Base-by-base conservation (phyloP, 225 moss, liverwort and hornwort species). In the Pseudoscleropodium purum region DNA sequence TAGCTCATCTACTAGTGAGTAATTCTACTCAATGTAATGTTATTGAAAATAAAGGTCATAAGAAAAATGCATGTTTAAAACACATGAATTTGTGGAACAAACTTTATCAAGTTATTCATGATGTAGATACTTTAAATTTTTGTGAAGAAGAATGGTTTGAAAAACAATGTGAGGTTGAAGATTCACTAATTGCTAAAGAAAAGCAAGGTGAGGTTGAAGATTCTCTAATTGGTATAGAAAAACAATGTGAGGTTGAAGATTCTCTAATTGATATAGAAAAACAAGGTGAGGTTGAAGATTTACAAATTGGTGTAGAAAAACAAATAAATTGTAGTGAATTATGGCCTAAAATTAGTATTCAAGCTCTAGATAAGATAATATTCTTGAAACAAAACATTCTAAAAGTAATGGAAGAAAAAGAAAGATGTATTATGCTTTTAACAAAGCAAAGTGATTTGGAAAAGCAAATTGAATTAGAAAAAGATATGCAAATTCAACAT, bases 31-130 rank as follows among this genome's bases (percentile, higher is more conserved):
- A 92, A 81, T 87, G 91, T 45, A n/a, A 87, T 66, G 25, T 69
- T 29, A 37, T 87, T 41, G 67, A 89, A 59, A 62, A 30, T 29
- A 29, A 23, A 14, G 18, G 7, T 87, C 75, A 60, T 67, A 49
- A 37, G 6, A 62, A 10, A 84, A 54, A 34, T 15, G 20, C 10
- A 13, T 89, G 30, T 75, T 73, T 79, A 66, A 21, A 91, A 34
- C 89, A 92, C 18, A 87, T 89, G 75, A 61, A 66, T 67, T 74
- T 92, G 23, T 92, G 92, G 92, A 89, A 89, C 37, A 61, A 90
- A 68, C 81, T 92, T 56, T 17, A 89, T 75, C 33, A 92, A 91
- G 36, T 68, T 52, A 81, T 92, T 45, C n/a, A 91, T 75, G 43
- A 89, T 81, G 31, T 20, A 34, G 29, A 86, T 84, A 21, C 20